Conservation (phyloP, 129 eudicot species). For the Flaveria robusta region DNA sequence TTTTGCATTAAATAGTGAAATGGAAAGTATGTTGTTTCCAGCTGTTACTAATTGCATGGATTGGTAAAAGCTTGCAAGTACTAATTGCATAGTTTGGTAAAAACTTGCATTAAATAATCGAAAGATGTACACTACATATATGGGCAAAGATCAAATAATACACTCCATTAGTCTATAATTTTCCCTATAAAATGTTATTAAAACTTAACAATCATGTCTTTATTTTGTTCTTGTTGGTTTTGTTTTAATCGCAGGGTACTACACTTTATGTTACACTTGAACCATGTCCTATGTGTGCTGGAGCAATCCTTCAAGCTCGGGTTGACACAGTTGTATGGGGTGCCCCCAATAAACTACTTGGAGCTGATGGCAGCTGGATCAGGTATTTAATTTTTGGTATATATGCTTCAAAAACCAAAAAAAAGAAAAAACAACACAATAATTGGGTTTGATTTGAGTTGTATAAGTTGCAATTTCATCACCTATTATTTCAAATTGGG, state of each 20-base stretch:
- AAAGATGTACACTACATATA: neutral
- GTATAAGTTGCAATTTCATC: neutral
- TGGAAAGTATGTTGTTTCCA: neutral
- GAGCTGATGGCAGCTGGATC: conserved; percentile 99
- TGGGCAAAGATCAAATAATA: neutral
- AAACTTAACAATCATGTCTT: neutral
- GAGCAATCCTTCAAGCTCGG: conserved; percentile 96
- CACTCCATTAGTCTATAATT: neutral
- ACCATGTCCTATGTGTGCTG: conserved; percentile 99
- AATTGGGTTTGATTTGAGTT: neutral
- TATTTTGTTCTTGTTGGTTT: neutral
- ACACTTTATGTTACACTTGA: conserved; percentile 93
- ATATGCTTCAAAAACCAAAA: conserved; percentile 6
- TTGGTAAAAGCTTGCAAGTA: neutral
- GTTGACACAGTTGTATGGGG: conserved; percentile 96
- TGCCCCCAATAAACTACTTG: conserved; percentile 97
- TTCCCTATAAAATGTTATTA: neutral
- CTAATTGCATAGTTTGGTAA: neutral
- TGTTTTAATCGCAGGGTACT: conserved; percentile 54
- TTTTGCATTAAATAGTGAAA: neutral
- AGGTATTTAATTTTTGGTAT: conserved; percentile 45
- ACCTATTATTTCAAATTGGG: neutral
- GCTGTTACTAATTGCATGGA: neutral
- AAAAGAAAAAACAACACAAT: neutral
- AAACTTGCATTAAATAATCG: neutral